phyloP scores from a whole-genome alignment of 768 basidiomycete species.

The Suillus discolor region DNA sequence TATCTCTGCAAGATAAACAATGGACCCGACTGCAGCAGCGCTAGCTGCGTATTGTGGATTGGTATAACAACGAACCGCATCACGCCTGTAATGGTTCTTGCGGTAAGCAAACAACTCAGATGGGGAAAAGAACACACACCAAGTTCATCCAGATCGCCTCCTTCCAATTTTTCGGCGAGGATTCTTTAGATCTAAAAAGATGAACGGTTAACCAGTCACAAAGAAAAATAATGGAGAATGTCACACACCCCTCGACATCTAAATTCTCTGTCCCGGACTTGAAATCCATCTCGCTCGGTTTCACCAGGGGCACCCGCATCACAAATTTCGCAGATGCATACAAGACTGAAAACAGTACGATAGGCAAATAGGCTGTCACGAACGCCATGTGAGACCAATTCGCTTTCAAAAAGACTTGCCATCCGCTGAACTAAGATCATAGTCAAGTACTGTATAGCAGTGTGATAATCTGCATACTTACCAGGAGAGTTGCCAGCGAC shows the following conservation, averaged over 20 bases:
- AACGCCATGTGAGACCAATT: background rate
- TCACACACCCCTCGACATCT: background rate
- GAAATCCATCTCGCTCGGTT: background rate
- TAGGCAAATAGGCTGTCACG: background rate
- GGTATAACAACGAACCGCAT: background rate
- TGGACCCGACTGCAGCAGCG: background rate
- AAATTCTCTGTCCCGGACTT: background rate
- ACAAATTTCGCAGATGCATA: background rate
- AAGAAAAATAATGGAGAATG: background rate
- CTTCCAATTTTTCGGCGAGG: background rate
- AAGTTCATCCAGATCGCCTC: background rate
- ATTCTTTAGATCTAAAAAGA: background rate
- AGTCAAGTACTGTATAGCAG: background rate
- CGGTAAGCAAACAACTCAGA: background rate
- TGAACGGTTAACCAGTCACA: background rate
- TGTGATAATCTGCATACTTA: background rate
- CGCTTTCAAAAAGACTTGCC: constrained; percentile 1
- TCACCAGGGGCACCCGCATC: background rate
- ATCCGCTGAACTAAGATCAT: background rate
- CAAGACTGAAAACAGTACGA: background rate
- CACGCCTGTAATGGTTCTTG: background rate
- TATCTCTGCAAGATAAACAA: background rate
- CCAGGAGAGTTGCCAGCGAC: background rate
- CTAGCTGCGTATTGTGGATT: background rate
- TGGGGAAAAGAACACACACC: background rate